Conservation (phyloP, 2,329 filamentous ascomycete species). For the Capronia coronata region DNA sequence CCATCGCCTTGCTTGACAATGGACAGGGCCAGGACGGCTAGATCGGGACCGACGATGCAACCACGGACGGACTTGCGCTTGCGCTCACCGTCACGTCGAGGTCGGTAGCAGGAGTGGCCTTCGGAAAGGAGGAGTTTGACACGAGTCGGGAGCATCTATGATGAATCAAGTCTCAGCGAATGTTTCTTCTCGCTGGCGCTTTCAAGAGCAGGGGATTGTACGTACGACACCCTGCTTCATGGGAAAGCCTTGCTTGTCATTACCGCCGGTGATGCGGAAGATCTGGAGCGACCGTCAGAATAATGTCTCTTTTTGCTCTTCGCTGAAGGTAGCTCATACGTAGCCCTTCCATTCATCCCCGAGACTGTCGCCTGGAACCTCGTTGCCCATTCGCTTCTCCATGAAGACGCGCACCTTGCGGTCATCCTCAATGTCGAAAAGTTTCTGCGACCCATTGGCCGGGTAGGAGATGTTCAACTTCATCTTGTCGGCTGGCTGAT, state of each 20-base stretch:
- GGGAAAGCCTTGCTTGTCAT: constrained; percentile 99
- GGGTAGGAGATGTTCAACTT: constrained; percentile 81
- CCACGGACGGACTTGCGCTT: constrained; percentile 99
- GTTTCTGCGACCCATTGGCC: constrained; percentile 99
- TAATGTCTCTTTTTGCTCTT: not conserved
- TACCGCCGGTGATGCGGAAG: constrained; percentile 80
- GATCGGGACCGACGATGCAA: constrained; percentile 95
- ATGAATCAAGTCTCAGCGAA: constrained; percentile 29
- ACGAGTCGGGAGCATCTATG: constrained; percentile 85
- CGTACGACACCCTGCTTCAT: constrained; percentile 97
- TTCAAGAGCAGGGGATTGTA: constrained; percentile 31
- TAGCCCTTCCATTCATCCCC: constrained; percentile 99
- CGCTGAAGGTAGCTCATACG: constrained; percentile 57
- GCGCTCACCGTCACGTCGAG: constrained; percentile 95
- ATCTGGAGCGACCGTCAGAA: constrained; percentile 25
- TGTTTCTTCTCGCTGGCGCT: constrained; percentile 25
- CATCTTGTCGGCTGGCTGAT: constrained; percentile 44
- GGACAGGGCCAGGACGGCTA: constrained; percentile 87
- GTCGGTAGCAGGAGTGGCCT: constrained; percentile 98
- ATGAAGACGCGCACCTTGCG: constrained; percentile 98
- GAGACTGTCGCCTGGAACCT: constrained; percentile 82
- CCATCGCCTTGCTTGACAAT: constrained; percentile 97
- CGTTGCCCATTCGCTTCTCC: constrained; percentile 79
- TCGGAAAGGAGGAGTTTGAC: constrained; percentile 92
- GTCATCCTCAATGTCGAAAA: constrained; percentile 99